Conservation (phyloP, 345 rosid genomes). For the Ricinus communis region DNA sequence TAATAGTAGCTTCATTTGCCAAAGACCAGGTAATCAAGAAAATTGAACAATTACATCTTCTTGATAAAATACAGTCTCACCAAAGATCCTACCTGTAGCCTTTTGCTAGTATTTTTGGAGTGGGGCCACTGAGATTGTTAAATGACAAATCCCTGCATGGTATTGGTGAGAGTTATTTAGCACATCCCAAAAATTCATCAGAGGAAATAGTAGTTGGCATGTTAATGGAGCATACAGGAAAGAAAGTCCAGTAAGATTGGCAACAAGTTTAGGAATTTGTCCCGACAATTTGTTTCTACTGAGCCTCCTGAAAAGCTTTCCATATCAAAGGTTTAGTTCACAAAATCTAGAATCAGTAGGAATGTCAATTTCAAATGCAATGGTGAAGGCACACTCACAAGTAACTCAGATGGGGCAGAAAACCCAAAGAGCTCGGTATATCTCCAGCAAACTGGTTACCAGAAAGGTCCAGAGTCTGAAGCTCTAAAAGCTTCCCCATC, state of each 20-base stretch:
- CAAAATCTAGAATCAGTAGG: constrained; percentile 3
- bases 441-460: constrained; percentile 71
- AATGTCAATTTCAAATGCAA: constrained; percentile 7
- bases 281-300: constrained; percentile 75
- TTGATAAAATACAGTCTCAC: not conserved
- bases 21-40: not conserved
- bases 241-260: constrained; percentile 81
- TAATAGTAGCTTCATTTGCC: not conserved
- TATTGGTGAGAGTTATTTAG: not conserved
- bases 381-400: constrained; percentile 61
- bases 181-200: not conserved
- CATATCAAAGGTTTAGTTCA: constrained; percentile 26
- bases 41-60: not conserved
- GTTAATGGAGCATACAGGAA: constrained; percentile 59
- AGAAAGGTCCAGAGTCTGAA: constrained; percentile 84
- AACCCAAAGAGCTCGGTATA: constrained; percentile 83
- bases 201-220: not conserved
- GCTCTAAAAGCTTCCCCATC: constrained; percentile 67
- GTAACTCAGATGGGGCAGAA: constrained; percentile 67
- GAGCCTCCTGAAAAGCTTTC: constrained; percentile 65
- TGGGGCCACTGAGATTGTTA: constrained; percentile 91
- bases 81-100: constrained; percentile 62
- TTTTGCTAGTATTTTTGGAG: constrained; percentile 79
- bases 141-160: constrained; percentile 76
- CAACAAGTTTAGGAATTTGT: constrained; percentile 65